These are phyloP conservation scores for Postia placenta DNA, from an alignment of 768 basidiomycete genomes.

Conservation along the genomic window DNA sequence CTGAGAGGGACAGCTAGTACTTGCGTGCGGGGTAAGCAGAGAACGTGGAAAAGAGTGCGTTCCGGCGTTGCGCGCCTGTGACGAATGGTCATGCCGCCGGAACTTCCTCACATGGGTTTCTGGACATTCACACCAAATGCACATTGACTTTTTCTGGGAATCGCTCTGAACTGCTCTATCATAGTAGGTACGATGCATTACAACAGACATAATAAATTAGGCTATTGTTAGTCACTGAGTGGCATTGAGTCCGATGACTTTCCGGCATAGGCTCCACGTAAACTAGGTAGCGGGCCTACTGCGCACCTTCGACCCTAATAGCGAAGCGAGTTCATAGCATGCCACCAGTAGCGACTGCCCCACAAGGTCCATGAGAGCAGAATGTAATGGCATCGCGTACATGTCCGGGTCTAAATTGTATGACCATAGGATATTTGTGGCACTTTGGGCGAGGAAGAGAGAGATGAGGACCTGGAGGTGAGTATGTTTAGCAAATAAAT, in stretches of 20 bases:
- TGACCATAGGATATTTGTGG: slow-evolving; percentile 78
- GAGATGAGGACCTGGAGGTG: slow-evolving; percentile 59
- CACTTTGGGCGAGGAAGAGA: slow-evolving; percentile 52
- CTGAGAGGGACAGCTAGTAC: too few species aligned
- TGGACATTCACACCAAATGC: too few species aligned
- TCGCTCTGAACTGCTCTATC: too few species aligned
- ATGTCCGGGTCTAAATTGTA: slow-evolving; percentile 80
- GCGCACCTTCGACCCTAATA: slow-evolving; percentile 29
- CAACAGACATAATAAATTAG: neutral
- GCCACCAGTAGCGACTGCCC: slow-evolving; percentile 76
- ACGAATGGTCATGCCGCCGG: too few species aligned
- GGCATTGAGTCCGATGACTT: neutral
- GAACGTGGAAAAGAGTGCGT: too few species aligned
- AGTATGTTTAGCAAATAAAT: neutral
- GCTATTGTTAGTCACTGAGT: neutral
- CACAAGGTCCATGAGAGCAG: slow-evolving; percentile 79
- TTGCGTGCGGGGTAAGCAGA: too few species aligned
- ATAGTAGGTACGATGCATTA: too few species aligned
- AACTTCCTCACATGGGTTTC: too few species aligned
- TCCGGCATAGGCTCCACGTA: neutral
- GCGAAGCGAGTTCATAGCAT: slow-evolving; percentile 64
- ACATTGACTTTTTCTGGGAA: too few species aligned
- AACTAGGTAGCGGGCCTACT: neutral
- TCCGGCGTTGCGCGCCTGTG: too few species aligned
- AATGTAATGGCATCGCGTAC: slow-evolving; percentile 91